Conservation (phyloP, 176 grass and related monocot genomes). For the Olyra latifolia region DNA sequence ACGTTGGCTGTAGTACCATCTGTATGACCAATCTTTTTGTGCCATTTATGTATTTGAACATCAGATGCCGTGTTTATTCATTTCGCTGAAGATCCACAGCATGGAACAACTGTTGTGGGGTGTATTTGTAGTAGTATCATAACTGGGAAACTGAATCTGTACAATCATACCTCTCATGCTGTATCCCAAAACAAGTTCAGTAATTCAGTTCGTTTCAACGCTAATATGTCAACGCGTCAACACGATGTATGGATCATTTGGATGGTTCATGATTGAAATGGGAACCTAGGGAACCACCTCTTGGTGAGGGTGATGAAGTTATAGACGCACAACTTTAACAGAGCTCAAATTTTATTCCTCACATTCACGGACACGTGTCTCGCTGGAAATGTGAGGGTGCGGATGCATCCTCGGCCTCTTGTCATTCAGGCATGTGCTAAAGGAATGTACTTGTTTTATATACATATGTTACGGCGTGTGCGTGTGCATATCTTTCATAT, state of each 20-base stretch:
- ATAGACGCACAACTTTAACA: no score
- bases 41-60: conserved; percentile 22
- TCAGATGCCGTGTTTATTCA: neutral
- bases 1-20: neutral
- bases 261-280: neutral
- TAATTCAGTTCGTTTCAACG: neutral
- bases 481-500: no score
- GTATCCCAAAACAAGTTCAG: neutral
- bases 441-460: no score
- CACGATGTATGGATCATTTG: neutral
- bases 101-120: neutral
- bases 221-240: neutral
- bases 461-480: no score
- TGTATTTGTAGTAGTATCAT: neutral
- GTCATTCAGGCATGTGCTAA: no score
- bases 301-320: no score
- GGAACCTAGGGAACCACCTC: no score
- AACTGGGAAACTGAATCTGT: neutral
- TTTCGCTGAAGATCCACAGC: neutral
- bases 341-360: no score
- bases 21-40: neutral
- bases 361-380: no score
- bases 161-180: neutral
- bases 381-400: no score
- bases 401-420: no score